Base-by-base conservation (phyloP, 148 eudicot species). In the Spergularia marina region DNA sequence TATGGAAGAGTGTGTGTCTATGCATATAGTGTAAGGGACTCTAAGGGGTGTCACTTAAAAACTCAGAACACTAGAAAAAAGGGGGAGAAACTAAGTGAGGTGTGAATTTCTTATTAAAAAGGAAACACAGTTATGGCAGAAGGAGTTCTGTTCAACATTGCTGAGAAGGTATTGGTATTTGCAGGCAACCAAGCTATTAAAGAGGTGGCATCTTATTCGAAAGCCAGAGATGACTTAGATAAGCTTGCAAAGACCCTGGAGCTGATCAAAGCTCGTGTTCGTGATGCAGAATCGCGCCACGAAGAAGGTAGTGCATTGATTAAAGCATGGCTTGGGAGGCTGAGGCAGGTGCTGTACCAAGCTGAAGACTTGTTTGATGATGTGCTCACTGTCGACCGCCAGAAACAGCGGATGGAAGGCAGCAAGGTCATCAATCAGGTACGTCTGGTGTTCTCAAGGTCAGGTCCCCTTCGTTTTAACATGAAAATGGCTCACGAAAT, bases 351-450 rank as follows among this genome's bases (percentile, higher is more conserved):
- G 20, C 41, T 71, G 5, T 36, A 56, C 30, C 18, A 5, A 6
- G 64, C 64, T 10, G 64, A 71, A 34, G 74, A 71, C 47, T 39
- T 71, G 52, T 71, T 71, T 12, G 74, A 71, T 17, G 30, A 36
- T 12, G 47, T 70, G 10, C 18, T 70, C 20, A 53, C 71, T 11
- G 10, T 20, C 39, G 70, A 15, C 12, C 39, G 25, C 3, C 65
- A 41, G 4, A 16, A 53, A 11, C 57, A 9, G 15, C 69, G 17
- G 40, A 34, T 15, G 3, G 12, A 55, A 54, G 40, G 52, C 34
- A 36, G 5, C 25, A 56, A 55, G 1, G 16, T 71, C 10, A 10
- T 23, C 1, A n/a, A n/a, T 0, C 25, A 67, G 72, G 78, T 67
- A 56, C 47, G 66, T 25, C 21, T 6, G 18, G 53, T 34, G 2